These are phyloP conservation scores for Ramularia collo-cygni DNA, from an alignment of 2,329 filamentous ascomycete species.

Conservation along the genomic window DNA sequence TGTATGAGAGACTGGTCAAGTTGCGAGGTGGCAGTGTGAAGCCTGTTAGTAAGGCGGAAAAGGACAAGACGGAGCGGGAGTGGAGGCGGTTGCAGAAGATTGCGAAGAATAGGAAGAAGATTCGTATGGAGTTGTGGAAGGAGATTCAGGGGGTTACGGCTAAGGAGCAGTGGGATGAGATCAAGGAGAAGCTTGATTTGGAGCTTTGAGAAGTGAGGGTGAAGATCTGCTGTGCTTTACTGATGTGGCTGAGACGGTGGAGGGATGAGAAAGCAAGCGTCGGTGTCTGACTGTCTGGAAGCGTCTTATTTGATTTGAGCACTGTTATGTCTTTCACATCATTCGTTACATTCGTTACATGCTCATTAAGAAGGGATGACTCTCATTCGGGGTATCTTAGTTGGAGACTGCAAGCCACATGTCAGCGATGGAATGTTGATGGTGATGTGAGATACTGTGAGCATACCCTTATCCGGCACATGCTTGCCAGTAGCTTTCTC, in stretches of 20 bases:
- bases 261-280: too few species aligned
- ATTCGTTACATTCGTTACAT: too few species aligned
- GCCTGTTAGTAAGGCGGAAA: constrained; percentile 44
- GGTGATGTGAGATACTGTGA: too few species aligned
- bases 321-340: too few species aligned
- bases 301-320: too few species aligned
- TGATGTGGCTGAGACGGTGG: background rate
- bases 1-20: constrained; percentile 36
- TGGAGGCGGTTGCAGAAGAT: constrained; percentile 39
- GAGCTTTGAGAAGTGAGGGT: constrained; percentile 11
- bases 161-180: constrained; percentile 25
- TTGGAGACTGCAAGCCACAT: too few species aligned
- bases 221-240: constrained; percentile 1
- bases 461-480: constrained; percentile 14
- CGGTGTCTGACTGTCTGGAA: too few species aligned
- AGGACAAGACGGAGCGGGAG: constrained; percentile 39
- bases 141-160: constrained; percentile 37
- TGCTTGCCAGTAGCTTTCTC: constrained; percentile 29
- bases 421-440: too few species aligned
- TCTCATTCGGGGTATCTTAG: background rate
- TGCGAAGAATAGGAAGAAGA: constrained; percentile 39
- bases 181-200: constrained; percentile 33
- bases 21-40: constrained; percentile 37
- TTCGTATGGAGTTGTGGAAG: constrained; percentile 47
- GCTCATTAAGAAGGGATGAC: too few species aligned